Base-by-base conservation (phyloP, 495 filamentous ascomycete species). In the Chaetomium cochliodes region DNA sequence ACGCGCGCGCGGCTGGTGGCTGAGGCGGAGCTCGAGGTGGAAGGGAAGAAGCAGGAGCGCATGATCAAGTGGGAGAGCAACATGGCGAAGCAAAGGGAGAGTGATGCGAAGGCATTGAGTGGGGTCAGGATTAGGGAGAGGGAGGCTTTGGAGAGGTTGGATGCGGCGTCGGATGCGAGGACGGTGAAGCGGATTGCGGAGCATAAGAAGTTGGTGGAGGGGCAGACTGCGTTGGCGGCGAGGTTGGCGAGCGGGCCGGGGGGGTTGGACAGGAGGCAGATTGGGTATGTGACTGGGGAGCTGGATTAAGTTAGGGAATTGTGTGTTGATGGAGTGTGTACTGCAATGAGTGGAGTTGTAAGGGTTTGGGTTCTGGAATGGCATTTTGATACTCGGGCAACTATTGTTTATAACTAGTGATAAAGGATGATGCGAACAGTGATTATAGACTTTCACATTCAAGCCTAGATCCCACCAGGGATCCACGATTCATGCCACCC, bases 161-260 rank as follows among this genome's bases (percentile, higher is more conserved):
- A 82, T 47, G 67, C 67, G 26, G 67, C 65, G 16, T 70, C 74
- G 9, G 79, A 82, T 26, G 56, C 60, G 20, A 64, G 80, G 52
- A 62, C 76, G 30, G 66, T 72, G 41, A 65, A 63, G 33, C 65
- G 79, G 30, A 66, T 82, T 9, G 68, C 66, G 57, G 78, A 81
- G 71, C 80, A 82, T 62, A 78, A 68, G 74, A 78, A 71, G 67
- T 59, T 82, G 26, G 76, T 82, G 7, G 78, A 82, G 42, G 74
- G 73, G 47, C 80, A 82, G 75, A 73, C 68, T 58, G 55, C 57
- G 51, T 67, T 82, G 13, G 80, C 79, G 33, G 69, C 71, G 54
- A 75, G 72, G 54, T 56, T 82, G 51, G 69, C 68, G 3, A 67
- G 60, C 62, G 76, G 57, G 41, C 16, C 26, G 11, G 57, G 69